Percentiles rank a stretch among this genome's conserved stretches.
Conservation (phyloP, 352 stramenopile genomes). For the Phytophthora sp. region DNA sequence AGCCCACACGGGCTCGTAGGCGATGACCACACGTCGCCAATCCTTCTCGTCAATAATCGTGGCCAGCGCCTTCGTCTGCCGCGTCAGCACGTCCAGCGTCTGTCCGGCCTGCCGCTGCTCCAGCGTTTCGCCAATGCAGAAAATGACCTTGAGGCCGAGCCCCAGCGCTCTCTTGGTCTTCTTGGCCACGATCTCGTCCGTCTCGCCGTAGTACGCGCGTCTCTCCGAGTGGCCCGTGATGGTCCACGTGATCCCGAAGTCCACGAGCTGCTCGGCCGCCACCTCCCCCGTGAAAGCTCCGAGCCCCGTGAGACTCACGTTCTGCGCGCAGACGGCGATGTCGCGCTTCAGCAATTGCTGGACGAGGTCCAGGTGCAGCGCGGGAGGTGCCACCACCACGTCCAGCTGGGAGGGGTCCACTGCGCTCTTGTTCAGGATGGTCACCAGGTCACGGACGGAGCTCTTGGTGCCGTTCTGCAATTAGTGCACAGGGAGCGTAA, state of each 20-base stretch:
- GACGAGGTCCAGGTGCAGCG: conserved; percentile 69
- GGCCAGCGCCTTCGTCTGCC: conserved; percentile 95
- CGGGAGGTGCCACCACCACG: conserved; percentile 80
- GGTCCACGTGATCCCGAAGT: conserved; percentile 79
- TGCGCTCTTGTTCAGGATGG: conserved; percentile 83
- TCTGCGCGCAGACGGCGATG: conserved; percentile 80
- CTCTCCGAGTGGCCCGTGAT: conserved; percentile 94
- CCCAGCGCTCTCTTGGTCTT: conserved; percentile 93
- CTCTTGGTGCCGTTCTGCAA: conserved; percentile 76
- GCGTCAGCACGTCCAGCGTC: conserved; percentile 92
- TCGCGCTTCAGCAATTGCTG: conserved; percentile 57
- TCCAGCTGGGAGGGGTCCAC: conserved; percentile 70
- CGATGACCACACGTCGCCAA: conserved; percentile 91
- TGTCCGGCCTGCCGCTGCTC: conserved; percentile 89
- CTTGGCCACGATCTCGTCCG: conserved; percentile 92
- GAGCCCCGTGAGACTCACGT: conserved; percentile 81
- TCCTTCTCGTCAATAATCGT: conserved; percentile 84
- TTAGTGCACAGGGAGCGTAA: background rate
- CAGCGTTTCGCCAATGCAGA: conserved; percentile 97
- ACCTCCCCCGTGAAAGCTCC: conserved; percentile 95
- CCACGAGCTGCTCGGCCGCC: conserved; percentile 90
- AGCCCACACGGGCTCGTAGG: conserved; percentile 98
- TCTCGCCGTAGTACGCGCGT: conserved; percentile 92
- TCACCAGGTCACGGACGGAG: conserved; percentile 85
- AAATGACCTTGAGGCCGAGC: conserved; percentile 93